Evolutionary conservation across 2,329 filamentous ascomycete species (phyloP).

Genomic region (Nothophaeocryptopus gaeumannii): DNA sequence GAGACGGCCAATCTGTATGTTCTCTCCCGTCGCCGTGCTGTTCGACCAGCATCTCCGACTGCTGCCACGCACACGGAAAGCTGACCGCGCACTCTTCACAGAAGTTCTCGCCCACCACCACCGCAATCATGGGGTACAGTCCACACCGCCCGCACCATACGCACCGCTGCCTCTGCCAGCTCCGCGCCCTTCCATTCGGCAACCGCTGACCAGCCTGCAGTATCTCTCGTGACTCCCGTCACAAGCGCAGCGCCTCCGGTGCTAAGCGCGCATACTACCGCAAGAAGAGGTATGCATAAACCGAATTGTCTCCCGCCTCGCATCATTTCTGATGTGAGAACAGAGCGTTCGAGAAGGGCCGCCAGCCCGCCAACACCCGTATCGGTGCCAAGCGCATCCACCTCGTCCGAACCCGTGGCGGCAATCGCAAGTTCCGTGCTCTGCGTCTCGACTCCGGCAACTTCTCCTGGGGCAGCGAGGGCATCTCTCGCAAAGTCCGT

Average conservation of each 20-base stretch:
- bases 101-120: slow-evolving; percentile 45
- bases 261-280: slow-evolving; percentile 70
- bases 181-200: slow-evolving; percentile 4
- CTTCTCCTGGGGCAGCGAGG: slow-evolving; percentile 99
- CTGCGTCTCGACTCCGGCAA: slow-evolving; percentile 98
- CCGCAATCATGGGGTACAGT: slow-evolving; percentile 54
- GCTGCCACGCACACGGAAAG: neutral
- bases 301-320: slow-evolving; percentile 56
- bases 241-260: slow-evolving; percentile 99
- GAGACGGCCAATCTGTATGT: slow-evolving; percentile 22
- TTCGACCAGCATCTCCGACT: neutral
- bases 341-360: slow-evolving; percentile 99
- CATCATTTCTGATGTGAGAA: slow-evolving; percentile 53
- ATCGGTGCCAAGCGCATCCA: slow-evolving; percentile 96
- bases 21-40: too few species aligned
- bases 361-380: slow-evolving; percentile 99
- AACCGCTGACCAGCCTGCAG: slow-evolving; percentile 47
- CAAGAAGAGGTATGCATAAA: slow-evolving; percentile 60
- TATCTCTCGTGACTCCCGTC: slow-evolving; percentile 99
- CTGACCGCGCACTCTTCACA: slow-evolving; percentile 16
- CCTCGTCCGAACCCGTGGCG: slow-evolving; percentile 93
- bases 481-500: slow-evolving; percentile 97
- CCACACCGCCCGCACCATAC: slow-evolving; percentile 19
- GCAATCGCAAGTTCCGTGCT: slow-evolving; percentile 99
- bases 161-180: too few species aligned